phyloP scores from a whole-genome alignment of 78 protist genomes.

The Acrasis kona region DNA sequence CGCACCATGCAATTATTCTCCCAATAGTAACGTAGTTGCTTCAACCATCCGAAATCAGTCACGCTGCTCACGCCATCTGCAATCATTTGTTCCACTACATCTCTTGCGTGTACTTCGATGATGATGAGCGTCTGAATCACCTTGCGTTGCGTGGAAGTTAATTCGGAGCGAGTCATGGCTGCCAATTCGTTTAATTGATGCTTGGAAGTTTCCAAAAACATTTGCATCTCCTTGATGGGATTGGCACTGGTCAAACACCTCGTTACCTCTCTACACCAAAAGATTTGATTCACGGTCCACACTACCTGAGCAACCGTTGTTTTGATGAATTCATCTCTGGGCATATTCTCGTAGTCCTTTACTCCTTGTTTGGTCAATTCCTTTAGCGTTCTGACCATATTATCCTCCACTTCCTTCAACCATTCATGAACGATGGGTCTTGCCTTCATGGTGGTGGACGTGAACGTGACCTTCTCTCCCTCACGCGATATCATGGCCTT shows the following conservation, averaged over 20 bases:
- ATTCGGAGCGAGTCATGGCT: not conserved
- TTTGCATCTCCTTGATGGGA: not conserved
- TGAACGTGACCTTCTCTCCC: slow-evolving; percentile 47
- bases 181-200: slow-evolving; percentile 12
- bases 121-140: slow-evolving; percentile 55
- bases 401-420: slow-evolving; percentile 37
- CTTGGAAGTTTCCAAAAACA: not conserved
- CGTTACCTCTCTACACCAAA: slow-evolving; percentile 41
- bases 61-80: not conserved
- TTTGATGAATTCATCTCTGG: too few relatives aligned
- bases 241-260: slow-evolving; percentile 8
- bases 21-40: slow-evolving; percentile 66
- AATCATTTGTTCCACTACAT: slow-evolving; percentile 42
- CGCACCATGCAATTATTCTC: slow-evolving; percentile 38
- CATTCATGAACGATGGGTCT: slow-evolving; percentile 48
- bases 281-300: slow-evolving; percentile 29
- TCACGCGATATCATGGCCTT: slow-evolving; percentile 44
- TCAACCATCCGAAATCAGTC: slow-evolving; percentile 67
- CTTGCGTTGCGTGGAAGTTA: slow-evolving; percentile 31
- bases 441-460: not conserved
- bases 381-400: slow-evolving; percentile 28
- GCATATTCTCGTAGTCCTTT: slow-evolving; percentile 19
- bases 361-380: not conserved
- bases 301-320: slow-evolving; percentile 43
- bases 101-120: slow-evolving; percentile 78